A percentile compares a stretch with the other conserved stretches of the same genome.
Evolutionary conservation across 148 eudicot genomes (phyloP).

Genomic region (Linanthus parryae): DNA sequence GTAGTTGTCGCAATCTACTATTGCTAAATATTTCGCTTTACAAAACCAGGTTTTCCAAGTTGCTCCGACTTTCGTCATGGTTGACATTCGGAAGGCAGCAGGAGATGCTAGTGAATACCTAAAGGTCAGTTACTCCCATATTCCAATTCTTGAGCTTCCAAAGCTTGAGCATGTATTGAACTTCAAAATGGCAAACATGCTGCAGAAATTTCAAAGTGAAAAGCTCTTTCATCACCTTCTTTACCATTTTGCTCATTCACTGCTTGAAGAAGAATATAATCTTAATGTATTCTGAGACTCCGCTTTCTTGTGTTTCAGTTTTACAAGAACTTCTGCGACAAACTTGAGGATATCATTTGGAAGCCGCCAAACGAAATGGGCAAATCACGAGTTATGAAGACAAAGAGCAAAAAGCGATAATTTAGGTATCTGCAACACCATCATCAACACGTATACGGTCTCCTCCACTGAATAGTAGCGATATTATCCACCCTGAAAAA

Average conservation of each 20-base stretch:
- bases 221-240: too few species aligned
- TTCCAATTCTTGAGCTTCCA: too few species aligned
- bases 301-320: slow-evolving; percentile 41
- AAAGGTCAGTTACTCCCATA: slow-evolving; percentile 44
- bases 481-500: too few species aligned
- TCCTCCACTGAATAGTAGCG: too few species aligned
- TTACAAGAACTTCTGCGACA: slow-evolving; percentile 75
- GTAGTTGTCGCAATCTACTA: background rate
- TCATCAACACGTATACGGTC: too few species aligned
- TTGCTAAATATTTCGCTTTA: background rate
- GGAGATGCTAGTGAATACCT: slow-evolving; percentile 81
- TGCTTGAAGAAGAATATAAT: too few species aligned
- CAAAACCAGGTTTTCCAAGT: slow-evolving; percentile 63
- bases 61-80: slow-evolving; percentile 81
- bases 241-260: too few species aligned
- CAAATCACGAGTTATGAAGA: slow-evolving; percentile 47
- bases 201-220: too few species aligned
- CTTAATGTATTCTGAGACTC: too few species aligned
- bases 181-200: too few species aligned
- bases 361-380: slow-evolving; percentile 56
- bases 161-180: too few species aligned
- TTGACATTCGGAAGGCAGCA: slow-evolving; percentile 76
- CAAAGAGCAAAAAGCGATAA: slow-evolving; percentile 51
- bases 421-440: too few species aligned
- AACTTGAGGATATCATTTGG: slow-evolving; percentile 95